Evolutionary conservation across 495 filamentous ascomycete species (phyloP), one percentile per base, ranked within the genome.

Genomic region (Hamigera avellanea): DNA sequence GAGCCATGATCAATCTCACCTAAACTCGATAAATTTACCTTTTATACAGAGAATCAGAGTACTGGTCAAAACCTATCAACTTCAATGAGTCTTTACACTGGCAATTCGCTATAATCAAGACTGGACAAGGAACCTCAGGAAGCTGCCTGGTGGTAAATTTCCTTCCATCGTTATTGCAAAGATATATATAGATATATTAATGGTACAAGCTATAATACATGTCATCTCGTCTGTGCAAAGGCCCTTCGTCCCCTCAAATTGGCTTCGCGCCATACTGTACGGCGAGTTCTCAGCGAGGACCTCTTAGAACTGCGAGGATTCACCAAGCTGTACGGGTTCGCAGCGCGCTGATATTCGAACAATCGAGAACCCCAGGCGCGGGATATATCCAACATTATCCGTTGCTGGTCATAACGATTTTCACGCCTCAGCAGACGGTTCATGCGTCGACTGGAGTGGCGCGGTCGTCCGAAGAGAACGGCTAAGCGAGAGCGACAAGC

Each of bases 401-500:
- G 52, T 10, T 54, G 44, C 6, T 52, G 19, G 15, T 14, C 40
- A 14, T 56, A 66, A 1, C 56, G 59, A 36, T 65, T 66, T 30
- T 50, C 35, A 6, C 45, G 37, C 17, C 64, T 56, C 34, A 66
- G 33, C 27, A 49, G 53, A 3, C 62, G 56, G 32, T 65, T 68
- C 43, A 49, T 45, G 8, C 36, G 53, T 12, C 45, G 49, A 14
- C 38, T 51, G 0, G 59, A 63, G 14, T 42, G 41, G 6, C 47
- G 21, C 19, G 46, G 49, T 6, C 27, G 44, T 8, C 70, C 67
- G 41, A 66, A 79, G 1, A 78, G 59, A 4, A 64, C 59, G 16
- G 54, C 48, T 19, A 80, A 51, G 10, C 75, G 71, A n/a, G 57
- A 44, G 8, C 53, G 51, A 42, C 72, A 65, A 1, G 64, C 67